Conservation (phyloP, 2,329 filamentous ascomycete genomes). For the Pseudogymnoascus sp. region DNA sequence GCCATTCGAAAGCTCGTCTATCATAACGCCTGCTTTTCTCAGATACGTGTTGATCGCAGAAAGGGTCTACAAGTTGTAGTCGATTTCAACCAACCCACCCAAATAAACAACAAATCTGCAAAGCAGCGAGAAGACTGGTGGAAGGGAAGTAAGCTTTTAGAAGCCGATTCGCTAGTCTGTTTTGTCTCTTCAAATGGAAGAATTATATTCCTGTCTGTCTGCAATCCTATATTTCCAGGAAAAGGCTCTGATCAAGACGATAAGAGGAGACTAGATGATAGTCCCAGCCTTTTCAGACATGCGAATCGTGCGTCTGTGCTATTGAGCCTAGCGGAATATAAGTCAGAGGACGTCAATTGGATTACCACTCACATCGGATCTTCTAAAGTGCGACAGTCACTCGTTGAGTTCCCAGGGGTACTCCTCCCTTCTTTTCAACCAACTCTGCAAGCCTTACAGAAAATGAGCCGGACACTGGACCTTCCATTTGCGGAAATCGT, state of each 20-base stretch:
- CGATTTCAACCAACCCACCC: conserved; percentile 38
- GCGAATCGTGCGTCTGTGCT: conserved; percentile 24
- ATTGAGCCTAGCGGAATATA: conserved; percentile 25
- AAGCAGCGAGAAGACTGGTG: conserved; percentile 41
- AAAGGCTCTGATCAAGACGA: conserved; percentile 17
- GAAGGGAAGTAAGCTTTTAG: conserved; percentile 41
- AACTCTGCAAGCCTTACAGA: conserved; percentile 48
- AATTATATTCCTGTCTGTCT: conserved; percentile 37
- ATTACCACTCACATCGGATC: conserved; percentile 16
- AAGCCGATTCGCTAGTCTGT: conserved; percentile 43
- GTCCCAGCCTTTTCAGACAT: conserved; percentile 23
- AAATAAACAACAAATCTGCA: conserved; percentile 18
- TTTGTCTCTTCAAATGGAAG: conserved; percentile 35
- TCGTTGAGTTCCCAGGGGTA: conserved; percentile 57
- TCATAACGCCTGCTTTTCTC: conserved; percentile 18
- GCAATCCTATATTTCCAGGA: conserved; percentile 20
- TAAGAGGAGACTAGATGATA: conserved; percentile 15
- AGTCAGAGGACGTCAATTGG: conserved; percentile 19
- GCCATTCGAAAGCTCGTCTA: conserved; percentile 29
- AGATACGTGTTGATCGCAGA: conserved; percentile 18
- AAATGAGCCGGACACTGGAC: conserved; percentile 36
- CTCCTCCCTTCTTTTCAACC: conserved; percentile 51
- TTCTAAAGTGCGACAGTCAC: conserved; percentile 21
- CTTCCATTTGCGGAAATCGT: conserved; percentile 45
- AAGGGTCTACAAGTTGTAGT: conserved; percentile 40